Evolutionary conservation across 2,329 filamentous ascomycete species (phyloP).

Genomic region (Colletotrichum camelliae): DNA sequence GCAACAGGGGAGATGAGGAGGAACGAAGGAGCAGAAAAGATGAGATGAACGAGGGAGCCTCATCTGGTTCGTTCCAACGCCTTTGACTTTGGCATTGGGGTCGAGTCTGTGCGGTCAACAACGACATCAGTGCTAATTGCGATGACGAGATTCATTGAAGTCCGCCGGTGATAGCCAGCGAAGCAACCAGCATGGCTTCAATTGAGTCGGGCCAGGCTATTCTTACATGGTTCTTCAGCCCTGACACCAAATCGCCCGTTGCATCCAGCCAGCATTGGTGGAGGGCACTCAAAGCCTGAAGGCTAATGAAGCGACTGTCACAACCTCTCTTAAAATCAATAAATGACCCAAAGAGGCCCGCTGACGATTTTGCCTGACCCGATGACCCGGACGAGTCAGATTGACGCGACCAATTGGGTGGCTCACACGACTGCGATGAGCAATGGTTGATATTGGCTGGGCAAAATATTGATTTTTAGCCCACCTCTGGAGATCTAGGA

Average conservation of each 20-base stretch:
- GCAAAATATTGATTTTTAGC: slow-evolving; percentile 9
- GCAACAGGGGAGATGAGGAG: slow-evolving; percentile 8
- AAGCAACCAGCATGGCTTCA: background rate
- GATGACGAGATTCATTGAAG: background rate
- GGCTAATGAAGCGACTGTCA: background rate
- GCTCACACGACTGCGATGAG: background rate
- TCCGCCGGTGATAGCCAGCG: background rate
- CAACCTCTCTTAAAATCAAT: background rate
- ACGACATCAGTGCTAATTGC: background rate
- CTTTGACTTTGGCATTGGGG: background rate
- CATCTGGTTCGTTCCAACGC: slow-evolving; percentile 3
- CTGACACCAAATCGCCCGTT: background rate
- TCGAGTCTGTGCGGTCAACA: slow-evolving; percentile 5
- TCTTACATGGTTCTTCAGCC: background rate
- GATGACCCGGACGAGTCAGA: slow-evolving; percentile 11
- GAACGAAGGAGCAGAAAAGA: slow-evolving; percentile 4
- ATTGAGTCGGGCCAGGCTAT: background rate
- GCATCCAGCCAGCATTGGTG: background rate
- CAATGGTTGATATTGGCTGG: slow-evolving; percentile 5
- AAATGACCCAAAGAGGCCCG: background rate
- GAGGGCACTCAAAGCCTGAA: background rate
- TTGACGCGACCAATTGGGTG: background rate
- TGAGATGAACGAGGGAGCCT: slow-evolving; percentile 16
- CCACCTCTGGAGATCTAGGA: background rate
- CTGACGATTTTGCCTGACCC: background rate